Conservation (phyloP, 768 basidiomycete genomes). For the Mycena chlorophos region DNA sequence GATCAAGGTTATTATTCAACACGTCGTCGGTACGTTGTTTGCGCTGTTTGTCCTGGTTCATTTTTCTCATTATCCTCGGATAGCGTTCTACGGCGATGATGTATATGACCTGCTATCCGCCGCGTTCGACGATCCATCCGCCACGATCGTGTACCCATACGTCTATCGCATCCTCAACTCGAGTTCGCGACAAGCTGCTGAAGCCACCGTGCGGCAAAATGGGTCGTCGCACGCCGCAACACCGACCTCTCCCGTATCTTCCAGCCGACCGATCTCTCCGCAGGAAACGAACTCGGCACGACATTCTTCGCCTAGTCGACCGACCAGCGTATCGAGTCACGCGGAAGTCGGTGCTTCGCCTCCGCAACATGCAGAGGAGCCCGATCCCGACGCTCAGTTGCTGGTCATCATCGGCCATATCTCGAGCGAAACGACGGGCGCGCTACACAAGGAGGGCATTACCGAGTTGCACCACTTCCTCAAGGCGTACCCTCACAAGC, state of each 20-base stretch:
- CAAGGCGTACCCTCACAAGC: constrained; percentile 86
- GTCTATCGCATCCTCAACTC: constrained; percentile 90
- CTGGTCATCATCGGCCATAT: constrained; percentile 83
- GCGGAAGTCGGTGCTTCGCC: constrained; percentile 56
- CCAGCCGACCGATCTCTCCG: constrained; percentile 73
- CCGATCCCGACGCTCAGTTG: constrained; percentile 84
- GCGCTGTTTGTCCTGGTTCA: not conserved
- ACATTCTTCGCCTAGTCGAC: constrained; percentile 61
- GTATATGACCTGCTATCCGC: constrained; percentile 88
- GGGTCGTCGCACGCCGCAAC: constrained; percentile 32
- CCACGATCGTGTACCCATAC: constrained; percentile 95
- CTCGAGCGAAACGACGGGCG: constrained; percentile 85
- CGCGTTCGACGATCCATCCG: constrained; percentile 94
- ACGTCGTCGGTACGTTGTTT: constrained; percentile 82
- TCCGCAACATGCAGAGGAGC: constrained; percentile 58
- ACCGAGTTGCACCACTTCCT: constrained; percentile 93
- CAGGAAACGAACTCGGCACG: constrained; percentile 57
- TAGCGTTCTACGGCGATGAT: constrained; percentile 83
- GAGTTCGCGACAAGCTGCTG: constrained; percentile 44
- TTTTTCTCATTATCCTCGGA: constrained; percentile 13
- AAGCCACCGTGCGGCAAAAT: constrained; percentile 26
- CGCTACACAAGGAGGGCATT: constrained; percentile 90
- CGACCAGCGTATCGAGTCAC: constrained; percentile 66
- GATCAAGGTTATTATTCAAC: constrained; percentile 97
- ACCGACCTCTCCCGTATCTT: constrained; percentile 54